Evolutionary conservation across 169 alveolate genomes (phyloP).

Genomic region (Eimeria acervulina): DNA sequence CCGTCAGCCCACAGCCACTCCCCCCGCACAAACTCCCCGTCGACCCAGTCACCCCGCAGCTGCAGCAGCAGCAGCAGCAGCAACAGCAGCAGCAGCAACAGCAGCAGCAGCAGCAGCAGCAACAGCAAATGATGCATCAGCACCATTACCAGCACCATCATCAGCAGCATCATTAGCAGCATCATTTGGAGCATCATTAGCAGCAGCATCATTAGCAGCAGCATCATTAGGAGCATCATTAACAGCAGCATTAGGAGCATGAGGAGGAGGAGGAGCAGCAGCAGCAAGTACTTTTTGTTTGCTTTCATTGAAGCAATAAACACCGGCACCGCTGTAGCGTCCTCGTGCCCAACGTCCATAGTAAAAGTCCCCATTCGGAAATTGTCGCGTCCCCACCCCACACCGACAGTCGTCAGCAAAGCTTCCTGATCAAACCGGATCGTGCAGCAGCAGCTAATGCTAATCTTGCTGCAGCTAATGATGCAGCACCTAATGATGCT

Average conservation of each 20-base stretch:
- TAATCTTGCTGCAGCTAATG: not conserved
- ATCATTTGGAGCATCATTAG: too few species aligned
- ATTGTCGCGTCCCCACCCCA: slow-evolving; percentile 95
- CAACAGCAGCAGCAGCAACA: too few species aligned
- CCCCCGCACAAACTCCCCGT: slow-evolving; percentile 91
- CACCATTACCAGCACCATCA: too few species aligned
- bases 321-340: slow-evolving; percentile 95
- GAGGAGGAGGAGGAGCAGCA: slow-evolving; percentile 33
- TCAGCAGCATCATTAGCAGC: too few species aligned
- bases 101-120: too few species aligned
- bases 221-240: too few species aligned
- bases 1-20: slow-evolving; percentile 93
- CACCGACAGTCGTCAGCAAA: slow-evolving; percentile 90
- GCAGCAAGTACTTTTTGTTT: slow-evolving; percentile 89
- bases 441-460: not conserved
- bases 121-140: too few species aligned
- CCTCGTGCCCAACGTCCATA: slow-evolving; percentile 95
- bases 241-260: slow-evolving; percentile 91
- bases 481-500: not conserved
- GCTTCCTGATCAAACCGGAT: slow-evolving; percentile 94
- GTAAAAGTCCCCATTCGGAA: slow-evolving; percentile 94
- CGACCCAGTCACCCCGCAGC: slow-evolving; percentile 93
- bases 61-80: too few species aligned
- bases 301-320: slow-evolving; percentile 92
- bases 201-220: too few species aligned